A percentile compares a stretch with the other conserved stretches of the same genome.
Evolutionary conservation across 2,329 filamentous ascomycete species (phyloP).

Genomic region (Claviceps quebecensis): DNA sequence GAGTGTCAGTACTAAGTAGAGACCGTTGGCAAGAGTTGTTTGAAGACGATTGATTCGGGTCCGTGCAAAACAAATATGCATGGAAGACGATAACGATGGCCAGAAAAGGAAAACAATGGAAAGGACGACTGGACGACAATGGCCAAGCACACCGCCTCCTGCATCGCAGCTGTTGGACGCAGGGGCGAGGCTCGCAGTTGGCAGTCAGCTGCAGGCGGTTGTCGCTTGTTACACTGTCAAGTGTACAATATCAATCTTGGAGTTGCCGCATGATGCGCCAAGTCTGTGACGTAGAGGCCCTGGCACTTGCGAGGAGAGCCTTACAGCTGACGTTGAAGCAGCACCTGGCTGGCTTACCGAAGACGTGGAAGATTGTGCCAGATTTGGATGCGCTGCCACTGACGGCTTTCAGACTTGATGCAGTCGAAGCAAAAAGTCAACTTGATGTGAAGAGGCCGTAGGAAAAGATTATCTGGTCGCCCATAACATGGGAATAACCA

Average conservation of each 20-base stretch:
- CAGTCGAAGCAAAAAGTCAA: neutral
- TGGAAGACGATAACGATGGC: neutral
- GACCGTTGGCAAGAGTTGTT: neutral
- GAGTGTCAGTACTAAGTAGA: slow-evolving; percentile 8
- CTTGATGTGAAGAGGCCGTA: neutral
- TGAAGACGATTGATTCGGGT: too few relatives aligned
- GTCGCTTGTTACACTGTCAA: neutral
- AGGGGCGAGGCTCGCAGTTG: neutral
- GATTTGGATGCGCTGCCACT: neutral
- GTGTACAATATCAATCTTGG: too few relatives aligned
- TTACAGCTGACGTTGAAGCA: too few relatives aligned
- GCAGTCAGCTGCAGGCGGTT: neutral
- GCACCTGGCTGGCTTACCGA: slow-evolving; percentile 1
- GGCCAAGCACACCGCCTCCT: neutral
- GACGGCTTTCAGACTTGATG: neutral
- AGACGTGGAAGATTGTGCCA: neutral
- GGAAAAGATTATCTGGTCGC: too few relatives aligned
- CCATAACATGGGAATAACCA: too few relatives aligned
- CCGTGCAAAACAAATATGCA: neutral
- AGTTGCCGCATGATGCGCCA: too few relatives aligned
- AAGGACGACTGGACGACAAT: neutral
- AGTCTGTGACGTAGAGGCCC: too few relatives aligned
- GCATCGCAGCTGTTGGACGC: neutral
- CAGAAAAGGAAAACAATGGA: neutral
- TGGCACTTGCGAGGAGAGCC: too few relatives aligned